Conservation (phyloP, 192 early-diverging fungal species). For the Backusella tarrabulga region DNA sequence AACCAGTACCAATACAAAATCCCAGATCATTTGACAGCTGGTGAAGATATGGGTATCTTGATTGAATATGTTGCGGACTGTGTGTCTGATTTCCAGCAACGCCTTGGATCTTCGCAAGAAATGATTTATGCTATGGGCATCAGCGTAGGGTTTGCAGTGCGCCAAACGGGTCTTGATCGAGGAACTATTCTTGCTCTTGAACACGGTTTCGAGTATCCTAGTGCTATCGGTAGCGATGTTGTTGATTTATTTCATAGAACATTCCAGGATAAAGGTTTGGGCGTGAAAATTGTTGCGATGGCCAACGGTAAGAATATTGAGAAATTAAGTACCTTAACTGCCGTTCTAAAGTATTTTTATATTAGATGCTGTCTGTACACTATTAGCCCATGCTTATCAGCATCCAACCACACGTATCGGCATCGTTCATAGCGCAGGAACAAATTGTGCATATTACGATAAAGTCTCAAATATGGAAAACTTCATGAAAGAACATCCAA, state of each 20-base stretch:
- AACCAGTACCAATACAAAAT: conserved; percentile 80
- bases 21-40: conserved; percentile 60
- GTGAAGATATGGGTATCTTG: conserved; percentile 46
- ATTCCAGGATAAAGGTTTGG: conserved; percentile 63
- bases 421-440: conserved; percentile 89
- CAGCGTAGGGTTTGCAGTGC: conserved; percentile 41
- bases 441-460: conserved; percentile 81
- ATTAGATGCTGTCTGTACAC: conserved; percentile 90
- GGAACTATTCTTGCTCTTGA: conserved; percentile 66
- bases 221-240: conserved; percentile 78
- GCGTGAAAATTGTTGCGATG: conserved; percentile 75
- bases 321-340: conserved; percentile 47
- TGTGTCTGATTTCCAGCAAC: conserved; percentile 36
- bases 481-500: conserved; percentile 20
- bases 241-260: conserved; percentile 75
- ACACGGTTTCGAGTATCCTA: conserved; percentile 81
- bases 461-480: conserved; percentile 53
- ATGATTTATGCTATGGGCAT: conserved; percentile 54
- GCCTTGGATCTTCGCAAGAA: conserved; percentile 36
- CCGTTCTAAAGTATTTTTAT: conserved; percentile 43
- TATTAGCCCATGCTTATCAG: conserved; percentile 78
- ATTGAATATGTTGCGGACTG: conserved; percentile 81
- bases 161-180: conserved; percentile 63
- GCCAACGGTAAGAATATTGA: conserved; percentile 71
- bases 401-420: conserved; percentile 77